phyloP scores from a whole-genome alignment of 306 rosid genomes.

The Nissolia schottii region DNA sequence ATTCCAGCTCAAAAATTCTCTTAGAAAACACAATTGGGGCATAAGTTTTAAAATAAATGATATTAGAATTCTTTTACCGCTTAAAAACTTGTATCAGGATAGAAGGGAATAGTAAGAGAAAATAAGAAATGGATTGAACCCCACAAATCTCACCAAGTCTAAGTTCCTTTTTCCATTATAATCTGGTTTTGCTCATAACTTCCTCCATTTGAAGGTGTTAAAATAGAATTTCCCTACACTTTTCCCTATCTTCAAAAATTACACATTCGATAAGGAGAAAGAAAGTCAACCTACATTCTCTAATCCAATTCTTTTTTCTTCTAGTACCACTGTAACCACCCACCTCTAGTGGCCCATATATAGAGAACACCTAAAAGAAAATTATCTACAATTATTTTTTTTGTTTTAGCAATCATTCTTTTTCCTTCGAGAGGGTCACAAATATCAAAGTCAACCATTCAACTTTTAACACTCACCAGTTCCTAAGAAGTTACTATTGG shows the following conservation, averaged over 20 bases:
- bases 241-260: no score
- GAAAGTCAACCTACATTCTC: not conserved
- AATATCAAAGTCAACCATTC: not conserved
- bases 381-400: not conserved
- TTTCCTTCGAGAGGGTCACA: not conserved
- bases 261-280: not conserved
- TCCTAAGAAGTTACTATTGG: not conserved
- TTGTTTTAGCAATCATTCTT: not conserved
- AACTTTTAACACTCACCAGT: not conserved
- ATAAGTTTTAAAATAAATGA: not conserved
- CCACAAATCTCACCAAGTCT: not conserved
- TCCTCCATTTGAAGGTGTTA: no score
- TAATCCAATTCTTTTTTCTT: not conserved
- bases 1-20: not conserved
- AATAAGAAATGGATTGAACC: not conserved
- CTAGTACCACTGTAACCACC: not conserved
- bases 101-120: not conserved
- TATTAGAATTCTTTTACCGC: not conserved
- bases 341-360: not conserved
- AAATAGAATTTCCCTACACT: no score
- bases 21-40: not conserved
- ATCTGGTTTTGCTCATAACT: no score
- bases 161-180: no score
- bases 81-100: not conserved
- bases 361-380: no score